A percentile compares a stretch with the other conserved stretches of the same genome.
Evolutionary conservation across 352 stramenopile species (phyloP).

Genomic region (Pythium rishiriense): DNA sequence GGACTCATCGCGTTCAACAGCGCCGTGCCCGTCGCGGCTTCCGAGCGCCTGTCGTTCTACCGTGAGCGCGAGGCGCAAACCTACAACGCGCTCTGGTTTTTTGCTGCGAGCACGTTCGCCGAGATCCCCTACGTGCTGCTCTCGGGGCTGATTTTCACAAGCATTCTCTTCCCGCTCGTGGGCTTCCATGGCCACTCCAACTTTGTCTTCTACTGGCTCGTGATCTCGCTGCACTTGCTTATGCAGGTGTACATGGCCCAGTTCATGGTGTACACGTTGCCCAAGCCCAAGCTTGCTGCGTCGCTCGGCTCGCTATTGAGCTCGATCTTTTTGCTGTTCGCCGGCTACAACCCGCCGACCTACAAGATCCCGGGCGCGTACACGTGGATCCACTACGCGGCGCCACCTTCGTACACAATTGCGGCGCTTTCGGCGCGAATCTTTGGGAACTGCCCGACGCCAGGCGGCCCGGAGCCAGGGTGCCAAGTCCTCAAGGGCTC

Average conservation of each 20-base stretch:
- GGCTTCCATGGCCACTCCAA: constrained; percentile 43
- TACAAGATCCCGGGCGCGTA: constrained; percentile 49
- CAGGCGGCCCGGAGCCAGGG: constrained; percentile 21
- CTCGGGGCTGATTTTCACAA: constrained; percentile 47
- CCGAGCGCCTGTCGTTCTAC: constrained; percentile 73
- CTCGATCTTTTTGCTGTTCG: constrained; percentile 55
- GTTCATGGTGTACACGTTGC: constrained; percentile 45
- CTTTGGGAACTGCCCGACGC: constrained; percentile 38
- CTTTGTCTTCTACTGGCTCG: constrained; percentile 60
- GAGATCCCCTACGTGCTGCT: constrained; percentile 77
- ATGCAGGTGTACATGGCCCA: constrained; percentile 53
- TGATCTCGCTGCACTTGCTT: constrained; percentile 46
- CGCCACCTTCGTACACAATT: constrained; percentile 47
- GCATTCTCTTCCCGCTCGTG: constrained; percentile 58
- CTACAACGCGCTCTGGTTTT: constrained; percentile 66
- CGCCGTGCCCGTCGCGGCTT: constrained; percentile 60
- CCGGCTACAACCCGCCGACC: constrained; percentile 54
- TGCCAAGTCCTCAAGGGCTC: constrained; percentile 33
- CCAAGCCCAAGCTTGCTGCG: constrained; percentile 38
- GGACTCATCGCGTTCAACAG: constrained; percentile 66
- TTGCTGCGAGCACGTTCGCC: constrained; percentile 59
- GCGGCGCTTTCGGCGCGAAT: constrained; percentile 39
- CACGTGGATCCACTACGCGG: constrained; percentile 60
- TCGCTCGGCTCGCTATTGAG: constrained; percentile 42
- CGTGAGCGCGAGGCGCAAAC: constrained; percentile 56